Percentiles rank a stretch among this genome's conserved stretches.
Conservation (phyloP, 2,329 filamentous ascomycete species). For the Talaromyces atroroseus region DNA sequence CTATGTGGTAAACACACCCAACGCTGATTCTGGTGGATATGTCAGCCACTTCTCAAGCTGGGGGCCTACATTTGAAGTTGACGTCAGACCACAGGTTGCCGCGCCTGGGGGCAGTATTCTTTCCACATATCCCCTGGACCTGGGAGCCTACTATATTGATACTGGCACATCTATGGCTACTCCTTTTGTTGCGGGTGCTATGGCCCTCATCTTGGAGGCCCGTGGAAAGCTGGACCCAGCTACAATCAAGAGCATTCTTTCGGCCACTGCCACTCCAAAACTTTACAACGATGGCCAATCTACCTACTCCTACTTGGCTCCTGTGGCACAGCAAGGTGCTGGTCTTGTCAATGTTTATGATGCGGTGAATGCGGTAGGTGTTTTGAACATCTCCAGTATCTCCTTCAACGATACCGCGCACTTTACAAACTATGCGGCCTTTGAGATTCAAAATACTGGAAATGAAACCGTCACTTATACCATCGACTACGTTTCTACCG, state of each 20-base stretch:
- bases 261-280: conserved; percentile 20
- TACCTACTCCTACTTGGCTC: conserved; percentile 30
- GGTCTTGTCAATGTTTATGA: conserved; percentile 58
- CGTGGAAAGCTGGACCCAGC: conserved; percentile 22
- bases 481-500: conserved; percentile 47
- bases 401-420: conserved; percentile 61
- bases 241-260: conserved; percentile 22
- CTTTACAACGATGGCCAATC: conserved; percentile 25
- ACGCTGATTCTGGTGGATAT: conserved; percentile 17
- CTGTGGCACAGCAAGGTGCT: conserved; percentile 56
- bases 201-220: conserved; percentile 26
- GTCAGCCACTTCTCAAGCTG: conserved; percentile 18
- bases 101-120: conserved; percentile 39
- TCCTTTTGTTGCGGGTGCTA: conserved; percentile 50
- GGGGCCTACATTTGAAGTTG: conserved; percentile 17
- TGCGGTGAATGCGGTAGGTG: conserved; percentile 50
- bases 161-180: conserved; percentile 58
- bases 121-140: conserved; percentile 49
- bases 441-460: conserved; percentile 54
- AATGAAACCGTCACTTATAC: conserved; percentile 47
- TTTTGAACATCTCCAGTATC: conserved; percentile 53
- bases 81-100: conserved; percentile 11
- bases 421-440: conserved; percentile 46
- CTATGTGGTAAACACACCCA: conserved; percentile 15
- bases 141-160: conserved; percentile 46